Conservation (phyloP, 2,329 filamentous ascomycete genomes). For the Neonectria neomacrospora region DNA sequence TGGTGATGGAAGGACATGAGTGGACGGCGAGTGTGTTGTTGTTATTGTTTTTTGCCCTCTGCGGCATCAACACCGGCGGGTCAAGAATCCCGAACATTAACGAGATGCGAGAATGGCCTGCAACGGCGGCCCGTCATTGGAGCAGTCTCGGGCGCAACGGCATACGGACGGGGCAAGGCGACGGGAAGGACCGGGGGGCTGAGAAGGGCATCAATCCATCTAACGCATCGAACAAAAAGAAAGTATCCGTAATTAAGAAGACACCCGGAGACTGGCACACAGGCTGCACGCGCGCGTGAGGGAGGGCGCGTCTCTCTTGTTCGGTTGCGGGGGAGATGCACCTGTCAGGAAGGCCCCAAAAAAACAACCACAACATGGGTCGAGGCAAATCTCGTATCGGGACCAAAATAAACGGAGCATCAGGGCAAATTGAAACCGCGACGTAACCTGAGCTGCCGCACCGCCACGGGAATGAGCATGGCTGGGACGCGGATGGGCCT, state of each 20-base stretch:
- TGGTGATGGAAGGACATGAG: conserved; percentile 17
- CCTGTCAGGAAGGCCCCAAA: conserved; percentile 31
- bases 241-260: conserved; percentile 1
- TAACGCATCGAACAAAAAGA: conserved; percentile 7
- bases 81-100: conserved; percentile 13
- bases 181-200: conserved; percentile 19
- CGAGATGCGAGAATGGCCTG: conserved; percentile 33
- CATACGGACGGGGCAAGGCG: conserved; percentile 13
- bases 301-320: conserved; percentile 34
- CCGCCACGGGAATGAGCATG: conserved; percentile 16
- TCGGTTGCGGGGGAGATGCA: conserved; percentile 40
- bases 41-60: conserved; percentile 19
- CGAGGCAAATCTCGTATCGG: conserved; percentile 34
- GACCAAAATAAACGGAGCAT: conserved; percentile 32
- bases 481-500: conserved; percentile 25
- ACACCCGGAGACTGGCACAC: background rate
- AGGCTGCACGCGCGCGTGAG: conserved; percentile 31
- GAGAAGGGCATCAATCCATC: conserved; percentile 12
- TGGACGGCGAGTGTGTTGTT: conserved; percentile 16
- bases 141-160: conserved; percentile 20
- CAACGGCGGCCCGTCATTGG: conserved; percentile 25
- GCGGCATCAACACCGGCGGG: conserved; percentile 7
- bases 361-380: conserved; percentile 26
- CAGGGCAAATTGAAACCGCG: conserved; percentile 27
- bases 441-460: conserved; percentile 26